Conservation (phyloP, 1,139 yeast genomes). For the Tardiomyces depauwii region DNA sequence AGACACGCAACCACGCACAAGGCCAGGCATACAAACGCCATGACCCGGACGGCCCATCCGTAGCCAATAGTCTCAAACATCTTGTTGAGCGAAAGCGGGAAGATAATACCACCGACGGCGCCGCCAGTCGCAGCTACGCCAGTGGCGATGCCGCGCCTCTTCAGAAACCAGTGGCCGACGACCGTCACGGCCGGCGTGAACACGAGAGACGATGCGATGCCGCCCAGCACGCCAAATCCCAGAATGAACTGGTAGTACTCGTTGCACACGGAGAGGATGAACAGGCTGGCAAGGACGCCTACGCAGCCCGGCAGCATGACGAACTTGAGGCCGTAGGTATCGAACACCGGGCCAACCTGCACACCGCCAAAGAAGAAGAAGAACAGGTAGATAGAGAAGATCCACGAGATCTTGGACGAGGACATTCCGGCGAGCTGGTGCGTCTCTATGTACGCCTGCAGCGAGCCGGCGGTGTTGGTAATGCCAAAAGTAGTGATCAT, state of each 20-base stretch:
- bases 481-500: slow-evolving; percentile 51
- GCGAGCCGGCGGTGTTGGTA: slow-evolving; percentile 47
- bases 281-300: slow-evolving; percentile 36
- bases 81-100: slow-evolving; percentile 43
- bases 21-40: slow-evolving; percentile 39
- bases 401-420: slow-evolving; percentile 47
- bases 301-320: slow-evolving; percentile 34
- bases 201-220: slow-evolving; percentile 45
- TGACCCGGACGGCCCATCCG: slow-evolving; percentile 49
- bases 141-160: slow-evolving; percentile 43
- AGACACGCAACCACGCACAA: slow-evolving; percentile 9
- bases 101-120: slow-evolving; percentile 48
- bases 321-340: slow-evolving; percentile 25
- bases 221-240: slow-evolving; percentile 45
- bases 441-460: slow-evolving; percentile 44
- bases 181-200: slow-evolving; percentile 51
- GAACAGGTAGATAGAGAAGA: slow-evolving; percentile 47
- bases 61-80: slow-evolving; percentile 40
- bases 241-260: slow-evolving; percentile 48
- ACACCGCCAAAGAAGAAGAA: slow-evolving; percentile 48
- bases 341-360: slow-evolving; percentile 52
- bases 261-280: slow-evolving; percentile 42
- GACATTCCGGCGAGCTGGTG: slow-evolving; percentile 36
- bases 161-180: slow-evolving; percentile 51
- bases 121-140: slow-evolving; percentile 54